Evolutionary conservation across 2,329 filamentous ascomycete genomes (phyloP), one percentile per base, ranked within the genome.

Genomic region (Elsinoe arachidis): DNA sequence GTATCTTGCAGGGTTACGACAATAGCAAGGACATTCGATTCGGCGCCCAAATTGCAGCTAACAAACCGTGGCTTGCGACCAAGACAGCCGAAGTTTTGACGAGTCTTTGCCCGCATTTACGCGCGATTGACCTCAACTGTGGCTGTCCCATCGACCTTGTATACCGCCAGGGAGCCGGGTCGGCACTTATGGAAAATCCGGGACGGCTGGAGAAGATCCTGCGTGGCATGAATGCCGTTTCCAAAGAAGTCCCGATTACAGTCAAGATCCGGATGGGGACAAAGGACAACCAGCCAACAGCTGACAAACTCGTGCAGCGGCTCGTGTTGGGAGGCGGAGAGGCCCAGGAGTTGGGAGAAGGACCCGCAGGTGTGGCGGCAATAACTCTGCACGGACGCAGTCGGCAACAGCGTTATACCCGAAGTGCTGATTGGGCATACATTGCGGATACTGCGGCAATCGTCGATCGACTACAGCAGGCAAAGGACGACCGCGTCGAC

Each of bases 101-200:
- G 4, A 79, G 80, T 30, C 83, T 87, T 62, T 84, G 91, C 58
- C 91, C 93, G 2, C 83, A 90, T 65, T 80, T 99, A 17, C 88
- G 93, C 35, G 83, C 96, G 38, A 88, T 99, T 62, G 93, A 99
- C 67, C 78, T 99, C 64, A 99, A 99, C 76, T 97, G 92, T 66
- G 93, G 93, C 44, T 99, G 93, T 68, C 93, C 93, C 3, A 96
- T 99, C 68, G 93, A 99, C 69, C 82, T 96, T 64, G 86, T 99
- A 54, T 97, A 84, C 77, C 85, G 90, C 65, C 80, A 86, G 46
- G 93, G 93, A 53, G 90, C 88, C 39, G 93, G 93, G 3, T 96
- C 92, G 17, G 92, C 89, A 1, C 81, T 99, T 14, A 83, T 99
- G n/a, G 93, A 99, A 66, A 80, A 85, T 56, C 88, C 83, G 30